Percentiles rank a stretch among this genome's conserved stretches.
phyloP scores from a whole-genome alignment of 495 filamentous ascomycete genomes.

The Xylaria telfairii region DNA sequence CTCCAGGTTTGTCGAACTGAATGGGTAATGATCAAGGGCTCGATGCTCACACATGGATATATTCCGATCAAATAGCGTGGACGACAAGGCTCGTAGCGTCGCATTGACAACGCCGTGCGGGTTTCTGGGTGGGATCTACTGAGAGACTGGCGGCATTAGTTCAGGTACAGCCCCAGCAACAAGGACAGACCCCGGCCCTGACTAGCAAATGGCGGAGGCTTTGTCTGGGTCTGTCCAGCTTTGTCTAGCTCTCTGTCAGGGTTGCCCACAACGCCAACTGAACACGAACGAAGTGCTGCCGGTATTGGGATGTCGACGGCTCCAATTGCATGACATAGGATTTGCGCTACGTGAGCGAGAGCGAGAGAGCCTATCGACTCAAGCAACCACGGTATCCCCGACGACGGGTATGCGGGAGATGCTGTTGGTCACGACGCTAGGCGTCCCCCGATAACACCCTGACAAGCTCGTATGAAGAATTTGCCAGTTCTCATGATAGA shows the following conservation, averaged over 20 bases:
- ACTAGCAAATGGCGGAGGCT: constrained; percentile 17
- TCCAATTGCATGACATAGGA: constrained; percentile 25
- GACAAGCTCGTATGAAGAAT: constrained; percentile 9
- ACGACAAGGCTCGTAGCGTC: constrained; percentile 13
- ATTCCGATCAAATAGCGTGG: constrained; percentile 8
- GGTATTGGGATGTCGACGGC: constrained; percentile 15
- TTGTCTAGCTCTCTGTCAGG: background rate
- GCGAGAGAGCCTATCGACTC: background rate
- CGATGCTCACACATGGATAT: constrained; percentile 1
- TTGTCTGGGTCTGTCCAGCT: background rate
- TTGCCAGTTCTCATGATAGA: constrained; percentile 4
- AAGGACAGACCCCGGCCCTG: constrained; percentile 5
- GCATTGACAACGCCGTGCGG: constrained; percentile 14
- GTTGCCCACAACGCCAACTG: constrained; percentile 13
- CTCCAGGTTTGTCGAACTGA: background rate
- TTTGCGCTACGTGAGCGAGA: constrained; percentile 17
- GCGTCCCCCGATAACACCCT: constrained; percentile 14
- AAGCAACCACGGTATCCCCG: constrained; percentile 20
- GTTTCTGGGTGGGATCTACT: constrained; percentile 12
- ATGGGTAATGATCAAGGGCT: constrained; percentile 1
- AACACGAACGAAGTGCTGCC: constrained; percentile 25
- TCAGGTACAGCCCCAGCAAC: constrained; percentile 24
- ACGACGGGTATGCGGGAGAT: constrained; percentile 2
- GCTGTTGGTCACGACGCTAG: constrained; percentile 7
- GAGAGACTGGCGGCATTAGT: constrained; percentile 11